Conservation (phyloP, 2,329 filamentous ascomycete species). For the Exophiala phaeomuriformis region DNA sequence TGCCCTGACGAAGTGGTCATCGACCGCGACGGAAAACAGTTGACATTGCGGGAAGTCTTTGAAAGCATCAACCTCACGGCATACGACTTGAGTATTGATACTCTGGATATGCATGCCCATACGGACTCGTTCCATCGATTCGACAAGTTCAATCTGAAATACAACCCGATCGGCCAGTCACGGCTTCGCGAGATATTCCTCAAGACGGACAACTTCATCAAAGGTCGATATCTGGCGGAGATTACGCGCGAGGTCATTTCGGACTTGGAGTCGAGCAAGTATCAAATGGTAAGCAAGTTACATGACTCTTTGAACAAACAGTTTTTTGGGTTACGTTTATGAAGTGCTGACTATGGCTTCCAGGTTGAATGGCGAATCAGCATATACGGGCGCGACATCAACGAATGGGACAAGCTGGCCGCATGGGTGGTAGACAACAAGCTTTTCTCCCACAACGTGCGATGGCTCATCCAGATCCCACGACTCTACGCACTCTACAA, state of each 20-base stretch:
- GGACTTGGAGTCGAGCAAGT: constrained; percentile 96
- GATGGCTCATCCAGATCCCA: constrained; percentile 93
- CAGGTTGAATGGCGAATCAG: constrained; percentile 89
- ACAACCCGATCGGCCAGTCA: constrained; percentile 95
- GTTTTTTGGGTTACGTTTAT: no score
- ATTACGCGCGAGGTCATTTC: constrained; percentile 97
- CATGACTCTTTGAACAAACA: neutral
- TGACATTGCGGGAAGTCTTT: constrained; percentile 89
- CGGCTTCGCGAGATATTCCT: constrained; percentile 94
- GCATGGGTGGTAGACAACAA: constrained; percentile 98
- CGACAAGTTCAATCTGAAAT: constrained; percentile 99
- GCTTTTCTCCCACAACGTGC: constrained; percentile 92
- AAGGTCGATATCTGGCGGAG: constrained; percentile 90
- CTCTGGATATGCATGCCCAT: constrained; percentile 97
- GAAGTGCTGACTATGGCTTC: neutral
- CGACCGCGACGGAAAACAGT: constrained; percentile 81
- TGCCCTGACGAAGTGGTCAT: constrained; percentile 89
- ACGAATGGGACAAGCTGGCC: constrained; percentile 97
- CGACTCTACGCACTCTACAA: constrained; percentile 96
- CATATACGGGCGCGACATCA: constrained; percentile 82
- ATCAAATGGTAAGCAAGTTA: constrained; percentile 67
- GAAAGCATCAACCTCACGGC: constrained; percentile 95
- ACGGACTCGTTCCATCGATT: constrained; percentile 98
- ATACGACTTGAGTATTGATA: constrained; percentile 96
- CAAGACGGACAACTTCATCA: constrained; percentile 97